Conservation (phyloP, 768 basidiomycete species). For the Termitomyces sp. region DNA sequence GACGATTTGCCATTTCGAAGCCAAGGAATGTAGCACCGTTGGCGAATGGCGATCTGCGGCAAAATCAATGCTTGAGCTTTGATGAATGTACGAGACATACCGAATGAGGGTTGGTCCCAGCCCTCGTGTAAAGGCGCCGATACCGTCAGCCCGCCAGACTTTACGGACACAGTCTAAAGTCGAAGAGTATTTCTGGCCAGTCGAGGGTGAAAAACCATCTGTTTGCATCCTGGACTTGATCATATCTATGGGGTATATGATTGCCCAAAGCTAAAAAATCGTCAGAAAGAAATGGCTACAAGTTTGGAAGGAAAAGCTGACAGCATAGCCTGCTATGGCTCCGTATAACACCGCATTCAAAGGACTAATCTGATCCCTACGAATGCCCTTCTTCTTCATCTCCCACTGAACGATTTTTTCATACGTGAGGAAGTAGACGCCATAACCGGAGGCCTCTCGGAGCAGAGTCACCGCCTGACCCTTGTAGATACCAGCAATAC, state of each 20-base stretch:
- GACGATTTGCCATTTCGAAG: slow-evolving; percentile 86
- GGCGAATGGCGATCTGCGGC: slow-evolving; percentile 80
- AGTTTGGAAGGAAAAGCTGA: slow-evolving; percentile 30
- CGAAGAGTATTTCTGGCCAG: slow-evolving; percentile 78
- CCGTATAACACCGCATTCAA: slow-evolving; percentile 81
- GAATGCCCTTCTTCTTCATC: slow-evolving; percentile 66
- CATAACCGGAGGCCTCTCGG: slow-evolving; percentile 80
- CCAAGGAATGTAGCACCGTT: slow-evolving; percentile 97
- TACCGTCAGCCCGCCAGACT: slow-evolving; percentile 80
- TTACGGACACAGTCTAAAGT: slow-evolving; percentile 79
- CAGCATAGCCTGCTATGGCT: slow-evolving; percentile 88
- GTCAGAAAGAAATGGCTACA: slow-evolving; percentile 5
- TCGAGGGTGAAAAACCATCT: slow-evolving; percentile 73
- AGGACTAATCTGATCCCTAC: slow-evolving; percentile 72
- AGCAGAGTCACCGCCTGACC: slow-evolving; percentile 86
- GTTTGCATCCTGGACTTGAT: slow-evolving; percentile 97
- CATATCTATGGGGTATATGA: slow-evolving; percentile 95
- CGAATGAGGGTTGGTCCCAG: slow-evolving; percentile 88
- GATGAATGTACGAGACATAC: slow-evolving; percentile 27
- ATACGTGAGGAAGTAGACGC: slow-evolving; percentile 87
- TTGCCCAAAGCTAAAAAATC: slow-evolving; percentile 66
- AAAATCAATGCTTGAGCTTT: neutral
- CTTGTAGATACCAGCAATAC: slow-evolving; percentile 85
- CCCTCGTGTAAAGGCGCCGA: slow-evolving; percentile 86
- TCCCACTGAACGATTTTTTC: slow-evolving; percentile 89